Conservation (phyloP, 2,329 filamentous ascomycete species). For the Fusarium mexicanum region DNA sequence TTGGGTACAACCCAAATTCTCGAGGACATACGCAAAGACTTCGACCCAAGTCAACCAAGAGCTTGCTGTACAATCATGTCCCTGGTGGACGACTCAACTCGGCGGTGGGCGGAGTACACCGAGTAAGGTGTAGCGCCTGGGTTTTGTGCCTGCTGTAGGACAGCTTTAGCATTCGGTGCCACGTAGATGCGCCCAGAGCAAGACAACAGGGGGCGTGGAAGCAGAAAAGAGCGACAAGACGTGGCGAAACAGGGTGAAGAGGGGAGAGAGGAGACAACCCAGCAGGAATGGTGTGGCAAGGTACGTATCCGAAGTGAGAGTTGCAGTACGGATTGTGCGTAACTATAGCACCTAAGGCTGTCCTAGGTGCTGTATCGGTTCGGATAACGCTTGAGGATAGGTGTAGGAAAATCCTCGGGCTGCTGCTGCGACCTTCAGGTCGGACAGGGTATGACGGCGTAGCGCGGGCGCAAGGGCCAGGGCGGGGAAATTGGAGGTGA, state of each 20-base stretch:
- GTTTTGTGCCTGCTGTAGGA: constrained; percentile 4
- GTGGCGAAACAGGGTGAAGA: constrained; percentile 31
- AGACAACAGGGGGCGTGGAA: constrained; percentile 23
- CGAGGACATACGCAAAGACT: constrained; percentile 1
- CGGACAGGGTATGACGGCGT: constrained; percentile 33
- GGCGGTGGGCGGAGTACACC: constrained; percentile 9
- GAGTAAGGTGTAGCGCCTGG: constrained; percentile 7
- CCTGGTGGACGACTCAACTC: not conserved
- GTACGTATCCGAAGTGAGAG: constrained; percentile 1
- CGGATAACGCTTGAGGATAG: constrained; percentile 12
- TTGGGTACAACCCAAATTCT: not conserved
- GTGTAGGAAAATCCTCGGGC: constrained; percentile 9
- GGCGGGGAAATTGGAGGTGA: constrained; percentile 46
- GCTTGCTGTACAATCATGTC: not conserved
- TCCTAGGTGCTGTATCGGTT: not conserved
- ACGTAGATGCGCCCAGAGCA: constrained; percentile 17
- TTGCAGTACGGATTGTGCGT: not conserved
- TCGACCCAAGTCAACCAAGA: constrained; percentile 7
- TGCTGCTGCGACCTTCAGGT: constrained; percentile 14
- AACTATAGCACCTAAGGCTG: not conserved
- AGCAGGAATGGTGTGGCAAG: constrained; percentile 36
- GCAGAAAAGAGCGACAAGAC: constrained; percentile 8
- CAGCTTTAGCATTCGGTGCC: constrained; percentile 19
- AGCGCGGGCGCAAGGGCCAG: constrained; percentile 45
- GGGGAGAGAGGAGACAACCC: constrained; percentile 34